A percentile compares a stretch with the other conserved stretches of the same genome.
These are phyloP conservation scores for Teunomyces panamensis DNA, from an alignment of 805 yeast genomes.

Conservation along the genomic window DNA sequence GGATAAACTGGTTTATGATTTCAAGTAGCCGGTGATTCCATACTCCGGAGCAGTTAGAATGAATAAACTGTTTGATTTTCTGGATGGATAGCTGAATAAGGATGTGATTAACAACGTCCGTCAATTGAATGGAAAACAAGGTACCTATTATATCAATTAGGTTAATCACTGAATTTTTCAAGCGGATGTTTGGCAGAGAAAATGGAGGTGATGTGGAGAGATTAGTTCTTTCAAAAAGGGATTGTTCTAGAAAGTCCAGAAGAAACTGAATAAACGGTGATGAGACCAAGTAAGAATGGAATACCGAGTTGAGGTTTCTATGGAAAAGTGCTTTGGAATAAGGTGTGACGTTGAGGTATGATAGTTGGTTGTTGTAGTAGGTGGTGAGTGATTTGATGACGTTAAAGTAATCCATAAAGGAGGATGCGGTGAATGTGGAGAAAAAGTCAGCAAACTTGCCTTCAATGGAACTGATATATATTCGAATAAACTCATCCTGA, in stretches of 20 bases:
- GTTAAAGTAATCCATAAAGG: conserved; percentile 12
- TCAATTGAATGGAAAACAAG: conserved; percentile 19
- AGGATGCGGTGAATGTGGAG: conserved; percentile 1
- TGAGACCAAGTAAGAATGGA: conserved; percentile 11
- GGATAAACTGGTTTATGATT: conserved; percentile 36
- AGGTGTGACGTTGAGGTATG: conserved; percentile 20
- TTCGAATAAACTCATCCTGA: conserved; percentile 31
- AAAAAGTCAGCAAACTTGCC: conserved; percentile 15
- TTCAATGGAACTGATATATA: conserved; percentile 32
- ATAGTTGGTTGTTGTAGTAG: conserved; percentile 22
- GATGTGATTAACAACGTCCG: conserved; percentile 20
- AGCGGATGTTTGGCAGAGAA: not conserved
- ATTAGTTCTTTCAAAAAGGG: conserved; percentile 4
- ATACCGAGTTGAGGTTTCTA: conserved; percentile 29
- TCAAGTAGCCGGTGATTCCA: conserved; percentile 41
- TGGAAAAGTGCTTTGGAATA: conserved; percentile 20
- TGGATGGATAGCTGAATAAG: conserved; percentile 37
- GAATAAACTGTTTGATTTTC: conserved; percentile 32
- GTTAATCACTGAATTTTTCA: not conserved
- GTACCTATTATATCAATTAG: conserved; percentile 14
- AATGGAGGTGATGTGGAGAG: not conserved
- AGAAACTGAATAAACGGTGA: conserved; percentile 5
- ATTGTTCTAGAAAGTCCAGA: conserved; percentile 5
- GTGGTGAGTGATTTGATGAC: conserved; percentile 16
- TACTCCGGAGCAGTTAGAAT: conserved; percentile 23